Percentiles rank a stretch among this genome's conserved stretches.
Evolutionary conservation across 116 monocot genomes (phyloP).

Genomic region (Thalassia testudinum): DNA sequence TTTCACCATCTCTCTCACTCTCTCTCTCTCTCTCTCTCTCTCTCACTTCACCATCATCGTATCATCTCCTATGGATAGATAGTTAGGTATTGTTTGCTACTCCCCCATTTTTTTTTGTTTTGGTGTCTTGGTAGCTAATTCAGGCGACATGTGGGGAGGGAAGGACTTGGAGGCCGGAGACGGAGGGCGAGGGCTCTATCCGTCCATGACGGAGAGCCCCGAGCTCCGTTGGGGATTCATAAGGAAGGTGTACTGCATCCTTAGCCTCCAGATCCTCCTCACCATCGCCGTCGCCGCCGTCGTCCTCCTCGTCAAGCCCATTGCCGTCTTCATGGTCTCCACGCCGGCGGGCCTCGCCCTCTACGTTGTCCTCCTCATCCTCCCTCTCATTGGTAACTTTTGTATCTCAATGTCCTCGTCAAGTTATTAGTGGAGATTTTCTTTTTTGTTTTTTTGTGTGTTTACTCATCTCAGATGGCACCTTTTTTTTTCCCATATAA

Average conservation of each 20-base stretch:
- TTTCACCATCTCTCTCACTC: too few relatives aligned
- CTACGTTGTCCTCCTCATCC: constrained; percentile 36
- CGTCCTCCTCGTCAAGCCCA: constrained; percentile 32
- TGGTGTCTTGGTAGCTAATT: too few relatives aligned
- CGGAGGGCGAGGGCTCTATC: constrained; percentile 19
- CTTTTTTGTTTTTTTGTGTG: background rate
- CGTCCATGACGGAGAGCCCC: constrained; percentile 53
- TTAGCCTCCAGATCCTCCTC: constrained; percentile 44
- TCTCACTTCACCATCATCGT: too few relatives aligned
- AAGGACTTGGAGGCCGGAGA: constrained; percentile 27
- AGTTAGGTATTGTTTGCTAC: too few relatives aligned
- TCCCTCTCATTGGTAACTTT: constrained; percentile 35
- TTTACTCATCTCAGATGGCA: background rate
- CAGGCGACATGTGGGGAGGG: too few relatives aligned
- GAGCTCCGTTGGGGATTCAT: constrained; percentile 62
- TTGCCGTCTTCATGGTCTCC: constrained; percentile 43
- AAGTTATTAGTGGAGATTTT: too few relatives aligned
- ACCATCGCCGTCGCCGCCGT: constrained; percentile 42
- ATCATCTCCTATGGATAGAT: too few relatives aligned
- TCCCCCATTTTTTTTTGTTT: too few relatives aligned
- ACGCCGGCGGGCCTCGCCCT: constrained; percentile 24
- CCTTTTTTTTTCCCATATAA: background rate
- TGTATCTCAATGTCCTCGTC: background rate
- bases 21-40: too few relatives aligned
- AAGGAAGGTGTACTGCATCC: constrained; percentile 60